Conservation (phyloP, 2,329 filamentous ascomycete genomes). For the Rutstroemia sp. region DNA sequence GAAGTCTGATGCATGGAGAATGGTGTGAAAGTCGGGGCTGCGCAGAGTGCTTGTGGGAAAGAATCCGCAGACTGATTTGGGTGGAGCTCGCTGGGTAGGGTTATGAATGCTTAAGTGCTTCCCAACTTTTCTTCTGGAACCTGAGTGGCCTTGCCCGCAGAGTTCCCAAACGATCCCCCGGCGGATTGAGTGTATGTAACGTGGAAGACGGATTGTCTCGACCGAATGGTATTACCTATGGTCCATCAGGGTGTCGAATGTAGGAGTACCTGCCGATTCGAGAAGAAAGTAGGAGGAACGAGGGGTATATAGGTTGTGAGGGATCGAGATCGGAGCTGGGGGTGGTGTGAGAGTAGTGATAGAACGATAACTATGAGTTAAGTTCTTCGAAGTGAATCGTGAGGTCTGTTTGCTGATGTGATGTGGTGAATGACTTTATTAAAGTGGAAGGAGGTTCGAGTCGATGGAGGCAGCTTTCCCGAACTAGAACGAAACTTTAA, state of each 20-base stretch:
- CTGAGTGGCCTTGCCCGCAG: constrained; percentile 2
- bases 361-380: background rate
- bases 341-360: background rate
- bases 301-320: background rate
- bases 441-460: constrained; percentile 1
- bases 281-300: constrained; percentile 3
- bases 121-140: background rate
- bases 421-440: background rate
- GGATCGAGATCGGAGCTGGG: background rate
- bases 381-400: background rate
- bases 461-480: background rate
- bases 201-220: background rate
- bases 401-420: background rate
- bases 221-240: background rate
- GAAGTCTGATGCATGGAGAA: constrained; percentile 30
- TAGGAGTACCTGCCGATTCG: constrained; percentile 10
- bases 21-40: background rate
- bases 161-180: constrained; percentile 16
- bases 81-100: background rate
- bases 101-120: background rate
- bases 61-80: background rate
- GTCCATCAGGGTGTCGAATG: background rate
- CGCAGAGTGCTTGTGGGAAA: background rate
- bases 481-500: constrained; percentile 7
- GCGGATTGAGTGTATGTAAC: constrained; percentile 3